A percentile compares a stretch with the other conserved stretches of the same genome.
phyloP scores from a whole-genome alignment of 371 early-diverging fungal species.

The Coemansia sp. region DNA sequence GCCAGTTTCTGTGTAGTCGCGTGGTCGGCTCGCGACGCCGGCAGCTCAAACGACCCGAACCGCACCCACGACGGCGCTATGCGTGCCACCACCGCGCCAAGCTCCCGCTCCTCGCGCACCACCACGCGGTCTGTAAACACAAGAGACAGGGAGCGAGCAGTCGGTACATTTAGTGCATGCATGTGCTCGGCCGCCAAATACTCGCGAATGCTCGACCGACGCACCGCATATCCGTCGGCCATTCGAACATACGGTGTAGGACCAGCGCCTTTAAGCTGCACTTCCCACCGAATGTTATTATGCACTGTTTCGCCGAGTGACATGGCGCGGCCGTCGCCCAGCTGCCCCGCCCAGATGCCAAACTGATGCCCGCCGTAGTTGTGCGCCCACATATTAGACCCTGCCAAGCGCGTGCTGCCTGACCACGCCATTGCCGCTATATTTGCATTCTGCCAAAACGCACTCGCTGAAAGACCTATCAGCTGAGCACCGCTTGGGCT shows the following conservation, averaged over 20 bases:
- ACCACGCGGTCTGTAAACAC: conserved; percentile 65
- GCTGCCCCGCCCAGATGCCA: conserved; percentile 57
- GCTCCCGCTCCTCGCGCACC: conserved; percentile 67
- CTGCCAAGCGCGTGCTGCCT: conserved; percentile 27
- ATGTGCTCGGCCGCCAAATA: conserved; percentile 81
- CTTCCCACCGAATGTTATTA: conserved; percentile 59
- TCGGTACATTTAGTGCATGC: conserved; percentile 73
- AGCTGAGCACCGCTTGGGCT: conserved; percentile 23
- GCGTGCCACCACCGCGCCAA: conserved; percentile 77
- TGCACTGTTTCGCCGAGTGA: conserved; percentile 63
- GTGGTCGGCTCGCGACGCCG: conserved; percentile 66
- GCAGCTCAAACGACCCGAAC: conserved; percentile 87
- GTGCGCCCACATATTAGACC: conserved; percentile 76
- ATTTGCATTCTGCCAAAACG: conserved; percentile 6
- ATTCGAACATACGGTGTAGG: conserved; percentile 84
- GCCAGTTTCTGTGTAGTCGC: conserved; percentile 62
- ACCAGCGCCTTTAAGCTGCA: conserved; percentile 86
- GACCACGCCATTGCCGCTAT: conserved; percentile 27
- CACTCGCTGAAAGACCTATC: conserved; percentile 4
- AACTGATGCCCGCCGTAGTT: conserved; percentile 91
- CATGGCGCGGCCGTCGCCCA: conserved; percentile 89
- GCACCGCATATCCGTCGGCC: conserved; percentile 84
- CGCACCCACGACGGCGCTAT: conserved; percentile 82
- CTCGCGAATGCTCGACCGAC: conserved; percentile 81
- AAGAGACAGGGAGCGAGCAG: conserved; percentile 74